Percentiles rank a stretch among this genome's conserved stretches.
Evolutionary conservation across 73 alveolate species (phyloP).

Genomic region (Paramecium biaurelia): DNA sequence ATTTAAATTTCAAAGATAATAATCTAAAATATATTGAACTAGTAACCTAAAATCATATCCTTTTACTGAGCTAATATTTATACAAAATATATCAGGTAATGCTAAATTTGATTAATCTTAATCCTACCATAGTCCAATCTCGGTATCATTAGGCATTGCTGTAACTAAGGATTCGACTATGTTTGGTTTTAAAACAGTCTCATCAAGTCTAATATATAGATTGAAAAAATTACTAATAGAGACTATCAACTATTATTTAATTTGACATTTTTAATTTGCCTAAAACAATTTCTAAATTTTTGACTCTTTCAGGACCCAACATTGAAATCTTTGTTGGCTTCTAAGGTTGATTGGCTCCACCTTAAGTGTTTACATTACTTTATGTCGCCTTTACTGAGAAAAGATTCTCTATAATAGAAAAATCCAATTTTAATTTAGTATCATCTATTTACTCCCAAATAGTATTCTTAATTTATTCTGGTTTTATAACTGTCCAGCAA

Average conservation of each 20-base stretch:
- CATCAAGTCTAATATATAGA: conserved; percentile 52
- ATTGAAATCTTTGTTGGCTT: conserved; percentile 65
- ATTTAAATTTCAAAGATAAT: conserved; percentile 58
- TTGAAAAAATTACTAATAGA: conserved; percentile 52
- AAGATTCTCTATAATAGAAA: conserved; percentile 46
- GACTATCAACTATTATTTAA: not conserved
- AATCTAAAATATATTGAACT: not conserved
- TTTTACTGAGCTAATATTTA: conserved; percentile 61
- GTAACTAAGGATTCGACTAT: conserved; percentile 65
- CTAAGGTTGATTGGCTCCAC: conserved; percentile 29
- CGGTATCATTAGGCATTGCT: conserved; percentile 68
- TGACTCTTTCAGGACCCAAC: conserved; percentile 66
- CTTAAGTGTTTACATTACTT: not conserved
- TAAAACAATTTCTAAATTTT: conserved; percentile 68
- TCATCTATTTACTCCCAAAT: conserved; percentile 75
- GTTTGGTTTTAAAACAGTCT: conserved; percentile 59
- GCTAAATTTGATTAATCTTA: conserved; percentile 63
- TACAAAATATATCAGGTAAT: conserved; percentile 69
- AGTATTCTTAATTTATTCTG: conserved; percentile 61
- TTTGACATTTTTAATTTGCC: conserved; percentile 69
- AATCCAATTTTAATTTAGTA: conserved; percentile 69
- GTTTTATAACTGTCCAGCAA: conserved; percentile 72
- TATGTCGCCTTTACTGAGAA: conserved; percentile 58
- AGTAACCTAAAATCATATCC: conserved; percentile 66
- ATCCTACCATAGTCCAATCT: conserved; percentile 60